Percentiles rank a stretch among this genome's conserved stretches.
Evolutionary conservation across 2,329 filamentous ascomycete species (phyloP).

Genomic region (Apiospora saccharicola): DNA sequence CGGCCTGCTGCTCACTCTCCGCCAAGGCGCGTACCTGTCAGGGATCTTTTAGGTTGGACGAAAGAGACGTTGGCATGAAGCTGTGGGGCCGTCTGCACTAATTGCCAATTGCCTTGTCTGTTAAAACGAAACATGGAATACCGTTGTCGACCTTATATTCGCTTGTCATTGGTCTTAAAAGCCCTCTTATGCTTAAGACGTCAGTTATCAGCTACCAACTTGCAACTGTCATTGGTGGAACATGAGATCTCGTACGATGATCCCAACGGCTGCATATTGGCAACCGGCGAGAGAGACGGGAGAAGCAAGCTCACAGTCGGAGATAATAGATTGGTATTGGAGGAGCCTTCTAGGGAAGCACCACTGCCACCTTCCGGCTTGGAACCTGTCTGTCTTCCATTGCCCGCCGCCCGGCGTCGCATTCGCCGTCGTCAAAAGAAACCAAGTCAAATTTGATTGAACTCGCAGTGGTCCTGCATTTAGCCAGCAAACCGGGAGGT

Average conservation of each 20-base stretch:
- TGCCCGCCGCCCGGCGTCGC: not conserved
- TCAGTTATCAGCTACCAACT: not conserved
- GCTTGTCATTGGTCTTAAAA: conserved; percentile 8
- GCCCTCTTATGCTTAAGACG: not conserved
- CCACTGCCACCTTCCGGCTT: not conserved
- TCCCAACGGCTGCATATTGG: not conserved
- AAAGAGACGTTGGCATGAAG: conserved; percentile 3
- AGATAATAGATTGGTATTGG: not conserved
- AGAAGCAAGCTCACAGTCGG: not conserved
- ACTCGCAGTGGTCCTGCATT: not conserved
- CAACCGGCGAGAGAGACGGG: not conserved
- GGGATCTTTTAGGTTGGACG: conserved; percentile 1
- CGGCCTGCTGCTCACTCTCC: not conserved
- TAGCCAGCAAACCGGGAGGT: not conserved
- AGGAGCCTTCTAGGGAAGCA: not conserved
- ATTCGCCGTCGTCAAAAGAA: conserved; percentile 13
- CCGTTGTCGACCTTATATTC: conserved; percentile 13
- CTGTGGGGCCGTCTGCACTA: not conserved
- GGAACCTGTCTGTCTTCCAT: not conserved
- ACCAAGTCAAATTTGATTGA: not conserved
- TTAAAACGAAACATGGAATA: conserved; percentile 13
- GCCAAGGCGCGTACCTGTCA: conserved; percentile 2
- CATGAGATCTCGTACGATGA: conserved; percentile 10
- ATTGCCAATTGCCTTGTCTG: conserved; percentile 2
- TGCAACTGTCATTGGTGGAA: conserved; percentile 3